Evolutionary conservation across 768 basidiomycete genomes (phyloP).

Genomic region (Infundibulicybe gibba): DNA sequence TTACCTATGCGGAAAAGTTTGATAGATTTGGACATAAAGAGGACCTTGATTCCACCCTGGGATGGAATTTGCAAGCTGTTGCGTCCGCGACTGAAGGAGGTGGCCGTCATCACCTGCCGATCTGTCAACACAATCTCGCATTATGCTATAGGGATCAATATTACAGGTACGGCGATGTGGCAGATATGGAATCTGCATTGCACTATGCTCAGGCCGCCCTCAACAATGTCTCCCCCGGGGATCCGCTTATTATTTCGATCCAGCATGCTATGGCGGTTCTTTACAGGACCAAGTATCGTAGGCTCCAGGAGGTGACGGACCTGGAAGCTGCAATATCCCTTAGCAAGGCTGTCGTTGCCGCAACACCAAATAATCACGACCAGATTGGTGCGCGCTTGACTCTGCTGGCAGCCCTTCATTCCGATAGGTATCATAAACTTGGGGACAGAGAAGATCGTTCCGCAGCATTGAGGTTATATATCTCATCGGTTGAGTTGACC

Average conservation of each 20-base stretch:
- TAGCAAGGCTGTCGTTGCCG: background rate
- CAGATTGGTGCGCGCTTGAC: background rate
- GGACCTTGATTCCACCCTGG: constrained; percentile 1
- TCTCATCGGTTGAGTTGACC: background rate
- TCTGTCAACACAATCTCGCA: constrained; percentile 4
- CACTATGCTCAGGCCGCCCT: background rate
- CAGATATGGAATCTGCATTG: constrained; percentile 6
- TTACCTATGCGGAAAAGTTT: background rate
- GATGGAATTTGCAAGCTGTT: too few species aligned
- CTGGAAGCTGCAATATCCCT: constrained; percentile 1
- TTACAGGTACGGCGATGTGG: constrained; percentile 1
- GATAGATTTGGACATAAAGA: background rate
- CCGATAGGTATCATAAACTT: background rate
- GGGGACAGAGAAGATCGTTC: background rate
- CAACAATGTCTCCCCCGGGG: background rate
- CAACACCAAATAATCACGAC: background rate
- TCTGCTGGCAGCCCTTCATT: background rate
- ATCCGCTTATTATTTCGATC: constrained; percentile 1
- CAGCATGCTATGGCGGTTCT: background rate
- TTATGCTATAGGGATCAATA: background rate
- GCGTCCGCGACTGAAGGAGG: too few species aligned
- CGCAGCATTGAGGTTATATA: background rate
- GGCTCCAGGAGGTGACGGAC: background rate
- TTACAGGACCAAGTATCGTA: background rate
- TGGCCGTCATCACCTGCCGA: background rate